phyloP scores from a whole-genome alignment of 345 rosid genomes.

The Arabis hirsuta region DNA sequence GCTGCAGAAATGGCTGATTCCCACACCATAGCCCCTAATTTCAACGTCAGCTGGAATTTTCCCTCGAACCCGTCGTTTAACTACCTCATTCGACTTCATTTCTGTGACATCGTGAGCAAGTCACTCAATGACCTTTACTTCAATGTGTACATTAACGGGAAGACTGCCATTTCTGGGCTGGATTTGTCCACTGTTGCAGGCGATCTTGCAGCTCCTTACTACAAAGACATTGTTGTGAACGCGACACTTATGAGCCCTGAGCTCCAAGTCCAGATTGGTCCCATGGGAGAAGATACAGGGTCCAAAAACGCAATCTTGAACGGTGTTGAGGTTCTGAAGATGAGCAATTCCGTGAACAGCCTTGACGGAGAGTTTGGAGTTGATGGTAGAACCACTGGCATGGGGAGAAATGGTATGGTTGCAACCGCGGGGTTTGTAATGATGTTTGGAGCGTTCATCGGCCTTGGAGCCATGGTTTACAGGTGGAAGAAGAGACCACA shows the following conservation, averaged over 20 bases:
- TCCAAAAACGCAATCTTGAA: constrained; percentile 62
- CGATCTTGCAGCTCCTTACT: constrained; percentile 59
- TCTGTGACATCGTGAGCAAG: constrained; percentile 80
- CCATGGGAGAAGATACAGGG: constrained; percentile 62
- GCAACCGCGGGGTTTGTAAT: constrained; percentile 81
- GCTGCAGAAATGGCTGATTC: constrained; percentile 66
- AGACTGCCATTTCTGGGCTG: constrained; percentile 66
- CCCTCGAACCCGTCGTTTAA: constrained; percentile 56
- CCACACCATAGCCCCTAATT: constrained; percentile 48
- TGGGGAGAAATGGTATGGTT: constrained; percentile 52
- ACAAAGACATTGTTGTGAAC: constrained; percentile 74
- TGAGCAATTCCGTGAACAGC: constrained; percentile 73
- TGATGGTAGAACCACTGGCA: constrained; percentile 49
- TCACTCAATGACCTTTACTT: constrained; percentile 70
- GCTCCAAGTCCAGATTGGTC: constrained; percentile 65
- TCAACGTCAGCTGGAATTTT: constrained; percentile 74
- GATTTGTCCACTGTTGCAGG: constrained; percentile 61
- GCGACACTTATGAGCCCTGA: constrained; percentile 50
- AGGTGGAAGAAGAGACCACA: constrained; percentile 83
- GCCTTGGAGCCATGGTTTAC: constrained; percentile 82
- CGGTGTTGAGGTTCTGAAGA: constrained; percentile 73
- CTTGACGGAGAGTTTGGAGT: constrained; percentile 82
- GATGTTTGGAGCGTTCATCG: constrained; percentile 89
- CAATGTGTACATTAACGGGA: constrained; percentile 69
- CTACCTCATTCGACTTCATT: constrained; percentile 73